Conservation (phyloP, 2,329 filamentous ascomycete species). For the Aureobasidium sp. region DNA sequence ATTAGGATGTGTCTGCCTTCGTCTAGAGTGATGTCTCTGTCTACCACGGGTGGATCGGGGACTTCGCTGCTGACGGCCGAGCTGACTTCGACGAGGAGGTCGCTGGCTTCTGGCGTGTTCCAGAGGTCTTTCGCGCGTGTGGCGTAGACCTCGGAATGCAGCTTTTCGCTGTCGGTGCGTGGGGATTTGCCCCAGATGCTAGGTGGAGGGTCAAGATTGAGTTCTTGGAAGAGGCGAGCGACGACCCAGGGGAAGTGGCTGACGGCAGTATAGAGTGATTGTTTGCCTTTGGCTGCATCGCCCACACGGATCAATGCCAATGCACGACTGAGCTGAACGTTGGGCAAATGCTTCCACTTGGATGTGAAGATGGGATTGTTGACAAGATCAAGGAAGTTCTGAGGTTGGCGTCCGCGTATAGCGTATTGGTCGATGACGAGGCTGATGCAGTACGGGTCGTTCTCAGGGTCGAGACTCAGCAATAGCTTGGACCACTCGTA, state of each 20-base stretch:
- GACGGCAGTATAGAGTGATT: conserved; percentile 61
- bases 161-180: conserved; percentile 55
- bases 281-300: conserved; percentile 58
- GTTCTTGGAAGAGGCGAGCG: conserved; percentile 67
- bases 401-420: conserved; percentile 68
- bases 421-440: conserved; percentile 79
- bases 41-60: conserved; percentile 34
- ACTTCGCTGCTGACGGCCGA: conserved; percentile 43
- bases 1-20: conserved; percentile 73
- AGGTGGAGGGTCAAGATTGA: conserved; percentile 70
- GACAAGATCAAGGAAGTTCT: conserved; percentile 68
- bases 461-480: conserved; percentile 61
- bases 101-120: conserved; percentile 67
- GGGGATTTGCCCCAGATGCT: conserved; percentile 75
- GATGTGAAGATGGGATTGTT: conserved; percentile 42
- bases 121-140: conserved; percentile 73
- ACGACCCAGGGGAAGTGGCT: conserved; percentile 77
- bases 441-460: conserved; percentile 76
- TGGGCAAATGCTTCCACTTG: conserved; percentile 51
- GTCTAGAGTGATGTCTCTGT: conserved; percentile 41
- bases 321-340: conserved; percentile 69
- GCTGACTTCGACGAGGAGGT: conserved; percentile 63
- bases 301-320: conserved; percentile 69
- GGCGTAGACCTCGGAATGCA: conserved; percentile 71
- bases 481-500: conserved; percentile 90